These are phyloP conservation scores for Puya raimondii DNA, from an alignment of 176 grass and related monocot genomes.

Conservation along the genomic window DNA sequence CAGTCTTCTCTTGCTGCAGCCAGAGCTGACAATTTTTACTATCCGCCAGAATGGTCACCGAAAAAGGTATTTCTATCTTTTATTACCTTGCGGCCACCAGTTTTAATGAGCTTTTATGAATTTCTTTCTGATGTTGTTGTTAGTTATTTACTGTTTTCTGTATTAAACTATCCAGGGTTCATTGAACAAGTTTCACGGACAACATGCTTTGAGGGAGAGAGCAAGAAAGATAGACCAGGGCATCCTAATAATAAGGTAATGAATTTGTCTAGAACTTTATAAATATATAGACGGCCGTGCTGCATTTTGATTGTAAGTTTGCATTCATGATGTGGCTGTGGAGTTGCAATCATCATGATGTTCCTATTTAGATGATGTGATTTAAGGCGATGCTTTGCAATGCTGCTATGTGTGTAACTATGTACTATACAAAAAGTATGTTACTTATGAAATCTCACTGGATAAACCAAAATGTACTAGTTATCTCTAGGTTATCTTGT, in stretches of 20 bases:
- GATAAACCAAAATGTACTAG: no score
- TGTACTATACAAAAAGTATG: no score
- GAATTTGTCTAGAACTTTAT: background rate
- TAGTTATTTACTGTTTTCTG: slow-evolving; percentile 10
- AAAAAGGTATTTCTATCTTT: slow-evolving; percentile 52
- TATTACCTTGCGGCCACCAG: background rate
- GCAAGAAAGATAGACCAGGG: slow-evolving; percentile 94
- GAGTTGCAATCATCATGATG: no score
- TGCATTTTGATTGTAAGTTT: background rate
- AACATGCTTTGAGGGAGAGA: slow-evolving; percentile 80
- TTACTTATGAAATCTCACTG: no score
- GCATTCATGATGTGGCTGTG: background rate
- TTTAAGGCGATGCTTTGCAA: no score
- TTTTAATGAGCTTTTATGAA: background rate
- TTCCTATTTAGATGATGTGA: no score
- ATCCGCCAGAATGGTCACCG: slow-evolving; percentile 92
- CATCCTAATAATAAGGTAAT: slow-evolving; percentile 91
- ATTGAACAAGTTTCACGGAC: slow-evolving; percentile 91
- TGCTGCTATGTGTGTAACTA: no score
- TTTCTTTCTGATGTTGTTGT: background rate
- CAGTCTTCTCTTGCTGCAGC: slow-evolving; percentile 83
- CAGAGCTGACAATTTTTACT: slow-evolving; percentile 96
- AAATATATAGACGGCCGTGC: no score
- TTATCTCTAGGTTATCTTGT: no score
- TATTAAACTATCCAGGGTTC: slow-evolving; percentile 46